Percentiles rank a stretch among this genome's conserved stretches.
These are phyloP conservation scores for Rhodotorula sp. DNA, from an alignment of 1,284 basidiomycete genomes.

Conservation along the genomic window DNA sequence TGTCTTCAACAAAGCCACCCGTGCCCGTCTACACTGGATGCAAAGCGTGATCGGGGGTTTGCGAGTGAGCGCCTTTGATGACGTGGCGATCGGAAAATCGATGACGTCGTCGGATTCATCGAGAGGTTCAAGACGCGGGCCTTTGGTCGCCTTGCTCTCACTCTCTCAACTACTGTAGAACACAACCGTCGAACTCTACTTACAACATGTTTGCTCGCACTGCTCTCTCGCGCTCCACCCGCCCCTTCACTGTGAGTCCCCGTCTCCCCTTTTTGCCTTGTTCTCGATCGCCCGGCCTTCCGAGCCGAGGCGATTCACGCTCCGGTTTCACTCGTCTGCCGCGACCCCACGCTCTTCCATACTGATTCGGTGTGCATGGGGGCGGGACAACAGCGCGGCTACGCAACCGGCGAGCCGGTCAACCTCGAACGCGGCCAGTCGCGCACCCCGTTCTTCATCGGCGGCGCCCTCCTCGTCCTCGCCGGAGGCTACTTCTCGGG, in stretches of 20 bases:
- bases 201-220: slow-evolving; percentile 2
- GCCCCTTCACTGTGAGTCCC: slow-evolving; percentile 5
- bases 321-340: background rate
- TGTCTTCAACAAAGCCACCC: no score
- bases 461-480: slow-evolving; percentile 23
- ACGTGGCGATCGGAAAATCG: no score
- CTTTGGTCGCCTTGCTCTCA: no score
- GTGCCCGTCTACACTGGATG: no score
- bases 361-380: background rate
- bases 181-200: no score
- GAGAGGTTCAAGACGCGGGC: no score
- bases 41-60: no score
- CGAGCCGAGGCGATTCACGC: background rate
- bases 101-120: no score
- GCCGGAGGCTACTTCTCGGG: slow-evolving; percentile 29
- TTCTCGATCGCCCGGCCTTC: no score
- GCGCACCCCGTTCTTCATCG: slow-evolving; percentile 31
- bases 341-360: background rate
- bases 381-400: background rate
- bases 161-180: no score
- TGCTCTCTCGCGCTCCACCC: background rate
- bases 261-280: no score
- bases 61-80: no score
- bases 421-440: slow-evolving; percentile 34
- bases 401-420: slow-evolving; percentile 21